Evolutionary conservation across 805 yeast genomes (phyloP), one percentile per base, ranked within the genome.

Genomic region (Lachancea lanzarotensis): DNA sequence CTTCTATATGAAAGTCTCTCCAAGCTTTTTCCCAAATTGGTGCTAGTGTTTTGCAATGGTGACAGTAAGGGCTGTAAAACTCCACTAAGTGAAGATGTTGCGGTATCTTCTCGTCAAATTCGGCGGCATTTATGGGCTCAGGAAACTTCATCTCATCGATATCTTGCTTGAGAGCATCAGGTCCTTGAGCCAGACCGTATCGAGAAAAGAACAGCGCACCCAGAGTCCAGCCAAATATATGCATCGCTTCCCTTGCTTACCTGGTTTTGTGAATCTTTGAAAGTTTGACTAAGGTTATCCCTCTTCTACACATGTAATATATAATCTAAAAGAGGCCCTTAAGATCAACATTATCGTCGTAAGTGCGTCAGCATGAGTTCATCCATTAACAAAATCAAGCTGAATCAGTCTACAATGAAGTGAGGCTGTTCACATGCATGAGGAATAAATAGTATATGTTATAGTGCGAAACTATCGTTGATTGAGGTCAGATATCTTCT

Each of bases 51-150:
- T 69, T 74, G 67, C 98, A 93, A 65, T 91, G 98, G 7, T 69
- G 62, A 62, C 98, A 93, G 56, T 82, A 82, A 0, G 98, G 98
- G 27, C 96, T 87, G 60, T 67, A 93, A 65, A 88, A 90, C 66
- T 91, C 96, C 29, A 91, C 81, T 57, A 91, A 73, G 56, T 89
- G 82, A 17, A 81, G 66, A 2, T 83, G 83, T 9, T 71, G 65
- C 16, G 69, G 58, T n/a, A 78, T 57, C 31, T 68, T 66, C 11
- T 61, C 48, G 43, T 77, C 79, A 56, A 84, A 87, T 17, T 68
- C 71, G 1, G 65, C 72, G 3, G 60, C 52, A 0, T 73, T 77
- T 38, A 87, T 61, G 1, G 73, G 70, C 2, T 65, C 71, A 0
- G 93, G 93, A 36, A 70, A 56, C 16, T 37, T 15, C 38, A 36